phyloP scores from a whole-genome alignment of 768 basidiomycete species.

The Tricholoma furcatifolium region DNA sequence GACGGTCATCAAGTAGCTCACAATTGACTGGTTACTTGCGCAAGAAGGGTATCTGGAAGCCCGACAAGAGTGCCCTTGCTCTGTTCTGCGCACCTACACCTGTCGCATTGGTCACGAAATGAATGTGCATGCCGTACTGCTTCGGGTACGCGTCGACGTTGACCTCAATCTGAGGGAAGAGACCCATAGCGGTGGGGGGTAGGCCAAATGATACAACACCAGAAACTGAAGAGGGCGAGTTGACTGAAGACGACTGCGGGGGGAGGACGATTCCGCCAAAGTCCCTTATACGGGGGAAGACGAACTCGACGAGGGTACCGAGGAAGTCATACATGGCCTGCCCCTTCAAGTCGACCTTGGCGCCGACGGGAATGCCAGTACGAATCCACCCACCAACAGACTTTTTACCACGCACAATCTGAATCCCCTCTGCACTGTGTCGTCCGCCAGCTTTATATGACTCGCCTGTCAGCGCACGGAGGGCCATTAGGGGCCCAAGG shows the following conservation, averaged over 20 bases:
- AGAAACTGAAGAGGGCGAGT: conserved; percentile 73
- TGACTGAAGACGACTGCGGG: conserved; percentile 63
- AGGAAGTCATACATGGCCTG: conserved; percentile 96
- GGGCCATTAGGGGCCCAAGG: conserved; percentile 82
- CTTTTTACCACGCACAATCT: conserved; percentile 71
- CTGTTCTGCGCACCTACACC: conserved; percentile 90
- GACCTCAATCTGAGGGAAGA: conserved; percentile 96
- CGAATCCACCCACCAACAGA: conserved; percentile 82
- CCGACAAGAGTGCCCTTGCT: conserved; percentile 84
- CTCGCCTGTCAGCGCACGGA: conserved; percentile 87
- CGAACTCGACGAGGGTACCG: conserved; percentile 85
- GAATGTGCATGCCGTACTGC: conserved; percentile 88
- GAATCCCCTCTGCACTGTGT: conserved; percentile 69
- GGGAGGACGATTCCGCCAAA: conserved; percentile 84
- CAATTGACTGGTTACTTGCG: conserved; percentile 30
- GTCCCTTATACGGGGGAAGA: conserved; percentile 90
- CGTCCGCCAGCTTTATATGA: conserved; percentile 71
- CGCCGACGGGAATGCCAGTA: conserved; percentile 78
- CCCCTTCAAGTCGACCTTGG: conserved; percentile 88
- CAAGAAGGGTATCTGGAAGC: conserved; percentile 88
- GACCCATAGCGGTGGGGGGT: conserved; percentile 75
- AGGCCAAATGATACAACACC: conserved; percentile 92
- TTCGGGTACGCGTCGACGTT: conserved; percentile 89
- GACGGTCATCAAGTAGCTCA: too few species aligned
- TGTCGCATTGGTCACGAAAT: conserved; percentile 85